Evolutionary conservation across 1,139 yeast genomes (phyloP), one percentile per base, ranked within the genome.

Genomic region (Saccharomycopsis hybrid): DNA sequence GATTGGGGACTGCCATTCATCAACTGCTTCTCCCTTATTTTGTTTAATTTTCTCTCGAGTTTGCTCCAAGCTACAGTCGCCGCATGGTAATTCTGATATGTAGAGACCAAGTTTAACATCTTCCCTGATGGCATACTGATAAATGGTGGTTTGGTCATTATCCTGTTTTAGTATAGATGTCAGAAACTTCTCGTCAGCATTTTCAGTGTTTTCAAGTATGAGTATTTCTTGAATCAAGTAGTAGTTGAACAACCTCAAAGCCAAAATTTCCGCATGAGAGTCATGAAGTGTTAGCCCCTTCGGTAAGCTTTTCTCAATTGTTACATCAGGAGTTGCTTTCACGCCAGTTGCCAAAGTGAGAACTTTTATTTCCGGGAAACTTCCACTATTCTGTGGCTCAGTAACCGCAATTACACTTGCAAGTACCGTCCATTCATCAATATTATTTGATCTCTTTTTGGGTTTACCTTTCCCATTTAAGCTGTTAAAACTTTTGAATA

Each of bases 41-140:
- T 36, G 39, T 5, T 5, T 31, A 31, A 9, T 9, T 9, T 7
- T 7, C 5, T 5, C 5, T 36, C 13, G 39, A 9, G 39, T 36
- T 5, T 27, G 24, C 13, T 13, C 37, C 46, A 43, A 33, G 31
- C 46, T 43, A 11, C 40, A 33, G 62, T 90, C 97, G 0, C 98
- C 98, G 69, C 98, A 90, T 0, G 97, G 97, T 0, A 86, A 75
- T 56, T 86, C 95, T 4, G 94, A 82, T 1, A 87, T 70, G 56
- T 82, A 85, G 52, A 90, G 60, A 0, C 80, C 83, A 43, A 86
- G 62, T 49, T 68, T 58, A 41, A 76, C 61, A 3, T 63, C 68
- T 0, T 59, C 51, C 40, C 63, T 69, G 47, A 79, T 56, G 40
- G 48, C 55, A 56, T 58, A 75, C 46, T 55, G 48, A n/a, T 44